These are phyloP conservation scores for Alnus rubra DNA, from an alignment of 306 rosid genomes.

Conservation along the genomic window DNA sequence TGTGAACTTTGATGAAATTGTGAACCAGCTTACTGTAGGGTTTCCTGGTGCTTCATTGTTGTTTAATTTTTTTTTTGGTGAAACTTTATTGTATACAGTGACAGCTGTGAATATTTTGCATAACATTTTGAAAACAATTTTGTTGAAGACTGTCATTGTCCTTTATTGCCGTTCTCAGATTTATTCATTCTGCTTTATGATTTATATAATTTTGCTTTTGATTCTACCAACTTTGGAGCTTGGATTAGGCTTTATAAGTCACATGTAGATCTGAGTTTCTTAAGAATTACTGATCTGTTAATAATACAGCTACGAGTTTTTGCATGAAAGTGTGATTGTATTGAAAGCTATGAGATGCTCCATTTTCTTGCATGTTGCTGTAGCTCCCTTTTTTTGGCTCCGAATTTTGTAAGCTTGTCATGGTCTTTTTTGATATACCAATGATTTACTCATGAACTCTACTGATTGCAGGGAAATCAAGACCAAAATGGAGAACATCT, in stretches of 20 bases:
- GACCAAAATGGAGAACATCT: conserved; percentile 42
- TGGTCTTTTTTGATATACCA: background rate
- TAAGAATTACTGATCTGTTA: background rate
- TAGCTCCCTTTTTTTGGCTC: background rate
- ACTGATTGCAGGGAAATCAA: conserved; percentile 48
- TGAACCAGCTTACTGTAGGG: background rate
- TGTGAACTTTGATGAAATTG: background rate
- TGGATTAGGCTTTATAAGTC: background rate
- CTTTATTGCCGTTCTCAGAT: background rate
- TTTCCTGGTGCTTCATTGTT: background rate
- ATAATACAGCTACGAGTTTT: background rate
- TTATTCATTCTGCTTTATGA: background rate
- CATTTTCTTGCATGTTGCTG: too few species aligned
- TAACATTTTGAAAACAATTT: background rate
- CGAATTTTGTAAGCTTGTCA: background rate
- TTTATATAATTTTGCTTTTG: background rate
- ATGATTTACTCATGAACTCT: conserved; percentile 16
- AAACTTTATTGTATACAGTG: background rate
- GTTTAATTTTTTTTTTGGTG: background rate
- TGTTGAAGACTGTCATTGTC: background rate
- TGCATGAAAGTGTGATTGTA: background rate
- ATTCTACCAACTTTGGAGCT: background rate
- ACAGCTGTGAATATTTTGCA: background rate
- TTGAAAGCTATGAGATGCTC: too few species aligned
- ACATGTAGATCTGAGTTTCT: background rate